phyloP scores from a whole-genome alignment of 208 protist genomes.

The Perkinsela sp. region DNA sequence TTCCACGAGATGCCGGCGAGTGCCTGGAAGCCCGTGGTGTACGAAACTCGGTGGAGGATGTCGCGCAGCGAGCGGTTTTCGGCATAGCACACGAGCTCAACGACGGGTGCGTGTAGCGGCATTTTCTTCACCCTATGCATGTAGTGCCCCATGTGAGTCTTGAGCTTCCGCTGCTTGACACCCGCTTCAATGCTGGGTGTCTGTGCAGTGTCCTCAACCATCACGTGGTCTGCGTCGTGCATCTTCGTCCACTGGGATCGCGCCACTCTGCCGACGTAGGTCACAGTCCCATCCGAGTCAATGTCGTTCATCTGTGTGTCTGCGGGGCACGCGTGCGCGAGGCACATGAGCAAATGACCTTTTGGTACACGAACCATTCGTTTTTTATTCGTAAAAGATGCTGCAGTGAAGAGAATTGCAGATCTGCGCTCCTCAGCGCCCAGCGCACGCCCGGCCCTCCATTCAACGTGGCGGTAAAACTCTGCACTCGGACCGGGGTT shows the following conservation, averaged over 20 bases:
- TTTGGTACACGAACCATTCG: background rate
- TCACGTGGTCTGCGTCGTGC: background rate
- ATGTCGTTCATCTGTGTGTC: background rate
- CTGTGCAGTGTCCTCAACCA: background rate
- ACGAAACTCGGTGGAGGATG: background rate
- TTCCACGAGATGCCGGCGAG: background rate
- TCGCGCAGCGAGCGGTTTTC: background rate
- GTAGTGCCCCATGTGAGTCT: background rate
- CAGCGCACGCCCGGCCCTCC: background rate
- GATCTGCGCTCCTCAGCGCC: background rate
- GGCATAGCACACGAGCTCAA: background rate
- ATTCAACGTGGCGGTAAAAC: background rate
- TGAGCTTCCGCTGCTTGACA: background rate
- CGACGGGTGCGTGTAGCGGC: background rate
- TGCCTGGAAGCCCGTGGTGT: background rate
- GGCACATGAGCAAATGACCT: background rate
- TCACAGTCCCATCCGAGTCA: background rate
- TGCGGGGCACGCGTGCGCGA: background rate
- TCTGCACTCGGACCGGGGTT: background rate
- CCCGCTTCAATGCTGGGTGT: background rate
- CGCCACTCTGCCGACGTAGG: background rate
- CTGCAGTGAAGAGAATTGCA: background rate
- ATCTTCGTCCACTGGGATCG: background rate
- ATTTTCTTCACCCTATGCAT: background rate
- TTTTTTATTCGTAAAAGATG: background rate